Percentiles rank a stretch among this genome's conserved stretches.
These are phyloP conservation scores for Hypoxylon sp. DNA, from an alignment of 2,329 filamentous ascomycete genomes.

Conservation along the genomic window DNA sequence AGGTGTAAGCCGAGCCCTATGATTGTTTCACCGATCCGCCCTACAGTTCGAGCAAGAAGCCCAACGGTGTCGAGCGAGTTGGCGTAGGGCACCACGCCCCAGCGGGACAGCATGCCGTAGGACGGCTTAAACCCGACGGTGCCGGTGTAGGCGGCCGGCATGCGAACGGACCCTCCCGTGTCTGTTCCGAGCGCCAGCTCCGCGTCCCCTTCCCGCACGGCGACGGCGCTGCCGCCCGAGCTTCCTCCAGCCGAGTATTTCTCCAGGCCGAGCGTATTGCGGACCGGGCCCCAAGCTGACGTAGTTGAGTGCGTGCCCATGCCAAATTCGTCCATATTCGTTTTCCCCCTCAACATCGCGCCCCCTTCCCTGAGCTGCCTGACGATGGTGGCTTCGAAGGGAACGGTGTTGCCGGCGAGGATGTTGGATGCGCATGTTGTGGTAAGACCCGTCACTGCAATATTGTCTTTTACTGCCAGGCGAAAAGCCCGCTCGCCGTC, in stretches of 20 bases:
- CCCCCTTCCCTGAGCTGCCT: conserved; percentile 69
- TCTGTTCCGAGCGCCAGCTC: conserved; percentile 85
- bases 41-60: conserved; percentile 67
- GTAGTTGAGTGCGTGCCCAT: conserved; percentile 86
- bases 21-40: conserved; percentile 59
- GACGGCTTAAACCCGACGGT: conserved; percentile 89
- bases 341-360: conserved; percentile 75
- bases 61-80: conserved; percentile 94
- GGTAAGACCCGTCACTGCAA: conserved; percentile 67
- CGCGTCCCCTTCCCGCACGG: conserved; percentile 69
- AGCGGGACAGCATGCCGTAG: conserved; percentile 85
- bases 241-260: conserved; percentile 78
- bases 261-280: conserved; percentile 53
- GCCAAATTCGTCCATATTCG: conserved; percentile 94
- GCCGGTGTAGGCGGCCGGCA: conserved; percentile 88
- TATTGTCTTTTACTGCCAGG: conserved; percentile 80
- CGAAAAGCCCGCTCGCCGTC: conserved; percentile 20
- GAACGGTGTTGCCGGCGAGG: conserved; percentile 73
- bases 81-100: conserved; percentile 88
- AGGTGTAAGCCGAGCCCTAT: conserved; percentile 57
- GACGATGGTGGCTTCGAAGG: conserved; percentile 85
- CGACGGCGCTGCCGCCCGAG: conserved; percentile 91
- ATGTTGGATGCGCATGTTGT: conserved; percentile 87
- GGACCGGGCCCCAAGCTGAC: conserved; percentile 72
- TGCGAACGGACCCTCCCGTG: conserved; percentile 86